Percentiles rank a stretch among this genome's conserved stretches.
Evolutionary conservation across 345 rosid species (phyloP).

Genomic region (Anacardium occidentale): DNA sequence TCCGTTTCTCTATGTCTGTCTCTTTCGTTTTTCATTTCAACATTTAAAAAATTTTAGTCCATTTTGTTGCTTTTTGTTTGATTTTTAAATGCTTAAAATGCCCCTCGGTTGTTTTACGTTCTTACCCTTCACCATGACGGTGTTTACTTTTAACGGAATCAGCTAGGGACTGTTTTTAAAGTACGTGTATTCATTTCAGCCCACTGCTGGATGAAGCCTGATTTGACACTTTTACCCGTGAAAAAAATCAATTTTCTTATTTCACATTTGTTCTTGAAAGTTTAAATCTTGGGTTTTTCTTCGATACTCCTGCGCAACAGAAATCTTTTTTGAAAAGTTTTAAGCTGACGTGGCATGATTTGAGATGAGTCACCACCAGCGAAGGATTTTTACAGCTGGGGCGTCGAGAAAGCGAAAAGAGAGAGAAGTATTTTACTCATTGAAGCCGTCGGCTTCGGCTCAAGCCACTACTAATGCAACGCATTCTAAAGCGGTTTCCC

Average conservation of each 20-base stretch:
- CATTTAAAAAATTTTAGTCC: conserved; percentile 1
- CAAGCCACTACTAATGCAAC: conserved; percentile 13
- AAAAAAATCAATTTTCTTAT: background rate
- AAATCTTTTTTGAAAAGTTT: background rate
- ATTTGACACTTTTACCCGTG: conserved; percentile 23
- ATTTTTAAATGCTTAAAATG: background rate
- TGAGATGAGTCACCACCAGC: conserved; percentile 46
- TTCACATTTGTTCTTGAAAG: conserved; percentile 33
- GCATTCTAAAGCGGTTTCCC: conserved; percentile 4
- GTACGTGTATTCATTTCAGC: conserved; percentile 18
- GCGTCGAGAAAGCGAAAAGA: conserved; percentile 57
- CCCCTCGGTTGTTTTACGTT: background rate
- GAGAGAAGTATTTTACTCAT: conserved; percentile 30
- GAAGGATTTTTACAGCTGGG: conserved; percentile 34
- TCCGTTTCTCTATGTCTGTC: background rate
- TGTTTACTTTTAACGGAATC: background rate
- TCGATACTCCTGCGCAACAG: conserved; percentile 1
- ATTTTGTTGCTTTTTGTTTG: background rate
- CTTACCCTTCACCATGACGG: conserved; percentile 9
- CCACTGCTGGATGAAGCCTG: background rate
- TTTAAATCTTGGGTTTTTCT: conserved; percentile 5
- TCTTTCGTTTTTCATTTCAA: background rate
- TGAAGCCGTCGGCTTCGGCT: conserved; percentile 14
- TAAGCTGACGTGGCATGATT: conserved; percentile 24
- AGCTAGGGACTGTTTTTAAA: background rate